A percentile compares a stretch with the other conserved stretches of the same genome.
phyloP scores from a whole-genome alignment of 345 rosid species.

The Brassica incana region DNA sequence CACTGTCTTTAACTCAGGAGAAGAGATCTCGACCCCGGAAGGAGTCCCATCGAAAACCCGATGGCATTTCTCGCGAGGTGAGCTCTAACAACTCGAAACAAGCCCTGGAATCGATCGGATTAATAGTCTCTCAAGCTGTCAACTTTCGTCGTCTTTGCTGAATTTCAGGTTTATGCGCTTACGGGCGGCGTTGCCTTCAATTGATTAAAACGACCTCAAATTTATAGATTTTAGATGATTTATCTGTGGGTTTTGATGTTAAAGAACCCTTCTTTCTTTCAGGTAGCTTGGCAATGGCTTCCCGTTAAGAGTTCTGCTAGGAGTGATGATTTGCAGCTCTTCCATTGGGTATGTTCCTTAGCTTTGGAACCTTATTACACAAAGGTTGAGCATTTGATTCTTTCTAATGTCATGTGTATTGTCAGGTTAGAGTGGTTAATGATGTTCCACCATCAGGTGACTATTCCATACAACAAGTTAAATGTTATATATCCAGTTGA shows the following conservation, averaged over 20 bases:
- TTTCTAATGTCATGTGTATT: neutral
- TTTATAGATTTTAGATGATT: neutral
- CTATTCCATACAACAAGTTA: conserved; percentile 91
- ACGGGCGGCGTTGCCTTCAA: too few relatives aligned
- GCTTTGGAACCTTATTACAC: neutral
- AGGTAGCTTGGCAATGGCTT: conserved; percentile 93
- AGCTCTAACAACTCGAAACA: neutral
- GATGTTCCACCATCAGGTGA: conserved; percentile 90
- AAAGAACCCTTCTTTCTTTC: conserved; percentile 32
- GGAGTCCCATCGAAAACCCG: conserved; percentile 90
- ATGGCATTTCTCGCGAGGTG: conserved; percentile 96
- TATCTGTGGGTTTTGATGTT: neutral
- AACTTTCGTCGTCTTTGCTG: neutral
- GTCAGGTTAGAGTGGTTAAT: conserved; percentile 87
- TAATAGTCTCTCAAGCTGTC: neutral
- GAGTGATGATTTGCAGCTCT: conserved; percentile 81
- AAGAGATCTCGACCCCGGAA: conserved; percentile 86
- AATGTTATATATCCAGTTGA: neutral
- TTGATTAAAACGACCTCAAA: neutral
- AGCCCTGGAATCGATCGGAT: neutral
- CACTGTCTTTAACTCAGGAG: conserved; percentile 63
- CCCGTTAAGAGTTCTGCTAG: conserved; percentile 82
- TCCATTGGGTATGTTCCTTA: conserved; percentile 69
- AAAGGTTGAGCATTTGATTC: too few relatives aligned
- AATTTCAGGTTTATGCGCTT: too few relatives aligned